Conservation (phyloP, 2,329 filamentous ascomycete species). For the Sporothrix pseudoabietina region DNA sequence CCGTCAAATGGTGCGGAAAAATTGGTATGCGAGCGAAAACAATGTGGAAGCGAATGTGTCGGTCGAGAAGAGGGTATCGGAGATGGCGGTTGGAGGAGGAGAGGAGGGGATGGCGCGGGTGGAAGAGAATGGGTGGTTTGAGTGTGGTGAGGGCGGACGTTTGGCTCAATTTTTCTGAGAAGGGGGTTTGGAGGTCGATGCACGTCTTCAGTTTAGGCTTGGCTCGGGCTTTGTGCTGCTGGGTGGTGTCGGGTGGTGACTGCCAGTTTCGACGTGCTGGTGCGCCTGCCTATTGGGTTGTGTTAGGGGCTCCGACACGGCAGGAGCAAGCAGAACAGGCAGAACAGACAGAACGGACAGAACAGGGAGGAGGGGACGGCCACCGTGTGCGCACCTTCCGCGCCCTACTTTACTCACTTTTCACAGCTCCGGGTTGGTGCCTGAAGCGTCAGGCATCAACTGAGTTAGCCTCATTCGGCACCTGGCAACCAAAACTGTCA, state of each 20-base stretch:
- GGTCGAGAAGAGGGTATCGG: not conserved
- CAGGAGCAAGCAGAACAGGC: too few species aligned
- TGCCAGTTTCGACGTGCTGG: not conserved
- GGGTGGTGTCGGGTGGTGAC: not conserved
- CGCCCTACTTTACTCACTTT: not conserved
- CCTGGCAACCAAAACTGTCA: conserved; percentile 17
- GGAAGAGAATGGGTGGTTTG: conserved; percentile 12
- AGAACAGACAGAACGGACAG: too few species aligned
- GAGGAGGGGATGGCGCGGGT: conserved; percentile 1
- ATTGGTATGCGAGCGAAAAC: not conserved
- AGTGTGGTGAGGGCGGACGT: conserved; percentile 20
- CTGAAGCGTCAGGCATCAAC: not conserved
- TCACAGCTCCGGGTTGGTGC: not conserved
- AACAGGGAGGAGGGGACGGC: not conserved
- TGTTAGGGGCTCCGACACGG: not conserved
- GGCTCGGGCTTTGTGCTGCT: conserved; percentile 1
- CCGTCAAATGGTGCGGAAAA: conserved; percentile 18
- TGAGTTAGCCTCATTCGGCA: not conserved
- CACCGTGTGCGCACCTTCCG: not conserved
- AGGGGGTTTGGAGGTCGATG: conserved; percentile 27
- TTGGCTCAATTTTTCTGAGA: conserved; percentile 31
- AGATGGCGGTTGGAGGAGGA: conserved; percentile 13
- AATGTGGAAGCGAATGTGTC: conserved; percentile 7
- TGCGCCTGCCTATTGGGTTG: not conserved
- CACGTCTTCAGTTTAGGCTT: conserved; percentile 14